phyloP scores from a whole-genome alignment of 805 yeast species.

The Kodamaea fukazawae region DNA sequence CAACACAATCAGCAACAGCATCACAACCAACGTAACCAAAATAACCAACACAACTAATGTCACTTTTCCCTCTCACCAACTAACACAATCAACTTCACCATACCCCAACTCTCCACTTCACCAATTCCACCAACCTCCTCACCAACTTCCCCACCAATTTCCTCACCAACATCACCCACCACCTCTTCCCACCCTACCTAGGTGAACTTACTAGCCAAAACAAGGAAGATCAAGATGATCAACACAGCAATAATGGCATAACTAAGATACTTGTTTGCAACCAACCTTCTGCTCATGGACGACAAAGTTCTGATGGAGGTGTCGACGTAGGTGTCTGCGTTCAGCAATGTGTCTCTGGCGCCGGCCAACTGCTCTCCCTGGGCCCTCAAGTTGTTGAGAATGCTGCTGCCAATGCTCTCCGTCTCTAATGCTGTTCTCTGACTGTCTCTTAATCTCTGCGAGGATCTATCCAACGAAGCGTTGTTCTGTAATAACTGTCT shows the following conservation, averaged over 20 bases:
- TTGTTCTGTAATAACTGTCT: constrained; percentile 76
- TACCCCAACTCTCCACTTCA: no score
- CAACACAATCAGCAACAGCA: no score
- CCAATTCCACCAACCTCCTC: no score
- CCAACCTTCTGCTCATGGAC: constrained; percentile 88
- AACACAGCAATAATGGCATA: constrained; percentile 89
- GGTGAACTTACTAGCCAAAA: constrained; percentile 72
- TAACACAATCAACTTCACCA: no score
- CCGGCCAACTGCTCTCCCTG: constrained; percentile 91
- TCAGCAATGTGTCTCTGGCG: constrained; percentile 79
- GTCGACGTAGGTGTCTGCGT: constrained; percentile 93
- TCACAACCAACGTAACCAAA: no score
- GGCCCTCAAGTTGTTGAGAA: constrained; percentile 81
- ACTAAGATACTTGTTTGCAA: constrained; percentile 86
- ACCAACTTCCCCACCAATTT: no score
- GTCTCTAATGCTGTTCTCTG: constrained; percentile 91
- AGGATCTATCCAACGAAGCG: constrained; percentile 75
- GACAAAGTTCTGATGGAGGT: constrained; percentile 81
- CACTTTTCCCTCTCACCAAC: no score
- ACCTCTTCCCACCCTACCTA: constrained; percentile 35
- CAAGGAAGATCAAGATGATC: constrained; percentile 75
- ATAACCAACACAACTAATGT: no score
- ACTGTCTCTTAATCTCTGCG: constrained; percentile 81
- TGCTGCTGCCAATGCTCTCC: constrained; percentile 86
- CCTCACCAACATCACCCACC: no score